Base-by-base conservation (phyloP, 805 yeast genomes). In the Lipomyces yamanashiensis region DNA sequence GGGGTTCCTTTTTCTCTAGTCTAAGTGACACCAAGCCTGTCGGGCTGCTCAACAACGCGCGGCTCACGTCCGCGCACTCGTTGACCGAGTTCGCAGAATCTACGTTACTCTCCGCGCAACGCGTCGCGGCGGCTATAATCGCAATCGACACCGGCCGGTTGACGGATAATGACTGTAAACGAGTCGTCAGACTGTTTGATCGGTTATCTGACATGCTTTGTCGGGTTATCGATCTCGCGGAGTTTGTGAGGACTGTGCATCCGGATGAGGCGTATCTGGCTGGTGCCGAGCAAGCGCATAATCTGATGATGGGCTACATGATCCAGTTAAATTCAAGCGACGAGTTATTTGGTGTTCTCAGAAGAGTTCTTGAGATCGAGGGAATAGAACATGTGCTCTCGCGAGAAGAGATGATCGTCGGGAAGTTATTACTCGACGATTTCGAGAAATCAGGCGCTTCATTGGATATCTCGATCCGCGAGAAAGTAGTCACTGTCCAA, bases 201-300 rank as follows among this genome's bases (percentile, higher is more conserved):
- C 85, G 91, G 68, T 77, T 95, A 45, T 89, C 96, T 71, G 98
- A 95, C 73, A 84, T 88, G 36, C 76, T 95, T 37, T 95, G 99
- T 74, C 84, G 96, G 61, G 98, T 91, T 6, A 92, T 95, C 47
- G 99, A 95, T 75, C 82, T 93, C 55, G 93, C 97, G 43, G 98
- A 92, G 71, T 93, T 93, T 77, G 85, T 95, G 36, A 79, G 98
- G 53, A 92, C 91, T 28, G 68, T 65, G 33, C 98, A 93, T 73
- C 98, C 98, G 0, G 83, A 87, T 67, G 79, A 79, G 55, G 75
- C 79, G 17, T 91, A 90, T 81, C 81, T 88, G 10, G 81, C 80
- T 45, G 92, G 92, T 1, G 97, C 99, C 1, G 96, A 93, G 72
- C 81, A 83, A 50, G 88, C 95, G 43, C 97, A 93, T 73, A 96